Evolutionary conservation across 2,329 filamentous ascomycete genomes (phyloP), one percentile per base, ranked within the genome.

Genomic region (Zymoseptoria crescenta): DNA sequence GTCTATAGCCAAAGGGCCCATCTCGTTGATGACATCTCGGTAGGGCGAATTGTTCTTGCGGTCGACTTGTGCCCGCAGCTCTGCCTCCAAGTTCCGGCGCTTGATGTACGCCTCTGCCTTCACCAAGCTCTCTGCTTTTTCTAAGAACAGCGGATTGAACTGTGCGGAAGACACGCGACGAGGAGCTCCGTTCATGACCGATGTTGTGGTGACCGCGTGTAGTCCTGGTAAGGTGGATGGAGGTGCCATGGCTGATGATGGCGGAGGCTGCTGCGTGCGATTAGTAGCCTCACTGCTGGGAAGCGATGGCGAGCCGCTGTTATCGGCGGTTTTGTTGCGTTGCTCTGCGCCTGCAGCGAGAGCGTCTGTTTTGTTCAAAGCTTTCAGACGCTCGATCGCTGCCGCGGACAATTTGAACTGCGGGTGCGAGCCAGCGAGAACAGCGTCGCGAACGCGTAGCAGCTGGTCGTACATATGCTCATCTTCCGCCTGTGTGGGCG

Each of bases 91-190:
- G 64, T 88, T 84, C 74, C 92, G 85, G 63, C 93, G 85, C 74
- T 91, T 89, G 63, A 93, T 75, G 71, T 88, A 84, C 62, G 90
- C 78, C 75, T 96, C 91, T 70, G 91, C 90, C 76, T 85, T 88
- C 71, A 94, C 85, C 66, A 95, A 79, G 71, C 89, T 85, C 71
- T 91, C 88, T 66, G 91, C 92, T 75, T 96, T 96, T 70, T 89
- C 87, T 73, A 95, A 81, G 67, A 95, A 81, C 62, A 95, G 85
- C 54, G 91, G 89, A 73, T 95, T 85, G 76, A 94, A 88, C 73
- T 87, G 86, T 61, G 62, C 55, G 21, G 65, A 52, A 9, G 62
- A 60, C 10, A 59, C 24, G 28, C 62, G 62, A 57, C 67, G 65
- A 49, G 58, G 28, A 28, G 59, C 56, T 35, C 51, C 59, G 54